phyloP scores from a whole-genome alignment of 352 stramenopile species.

The Blastocystis sp. region DNA sequence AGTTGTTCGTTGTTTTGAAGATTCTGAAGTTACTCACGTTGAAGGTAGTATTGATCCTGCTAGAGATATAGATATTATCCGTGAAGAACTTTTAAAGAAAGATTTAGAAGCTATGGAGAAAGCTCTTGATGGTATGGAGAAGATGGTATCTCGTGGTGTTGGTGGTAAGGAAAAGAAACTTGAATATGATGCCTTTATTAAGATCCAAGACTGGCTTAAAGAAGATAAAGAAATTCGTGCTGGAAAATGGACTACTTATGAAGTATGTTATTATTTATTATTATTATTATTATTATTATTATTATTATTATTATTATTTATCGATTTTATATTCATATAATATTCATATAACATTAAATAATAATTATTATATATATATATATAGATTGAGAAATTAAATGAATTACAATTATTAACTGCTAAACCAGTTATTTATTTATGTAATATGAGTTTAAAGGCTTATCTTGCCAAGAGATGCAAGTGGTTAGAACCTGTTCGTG shows the following conservation, averaged over 20 bases:
- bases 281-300: neutral
- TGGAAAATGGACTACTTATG: conserved; percentile 59
- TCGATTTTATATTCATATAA: no score
- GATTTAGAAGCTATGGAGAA: conserved; percentile 68
- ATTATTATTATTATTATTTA: no score
- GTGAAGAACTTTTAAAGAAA: conserved; percentile 87
- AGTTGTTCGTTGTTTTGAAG: conserved; percentile 89
- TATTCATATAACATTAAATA: no score
- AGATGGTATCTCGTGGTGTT: conserved; percentile 28
- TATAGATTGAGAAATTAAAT: conserved; percentile 71
- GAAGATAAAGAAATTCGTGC: conserved; percentile 67
- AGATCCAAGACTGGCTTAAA: conserved; percentile 58
- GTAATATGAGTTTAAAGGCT: conserved; percentile 94
- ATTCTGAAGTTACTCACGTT: conserved; percentile 89
- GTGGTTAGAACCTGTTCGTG: conserved; percentile 82
- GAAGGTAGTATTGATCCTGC: conserved; percentile 94
- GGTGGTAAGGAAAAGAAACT: conserved; percentile 51
- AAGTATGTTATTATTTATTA: no score
- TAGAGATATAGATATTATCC: conserved; percentile 93
- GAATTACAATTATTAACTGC: conserved; percentile 68
- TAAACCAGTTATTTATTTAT: conserved; percentile 88
- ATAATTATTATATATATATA: no score
- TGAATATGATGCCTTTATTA: conserved; percentile 65
- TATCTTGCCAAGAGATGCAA: conserved; percentile 92
- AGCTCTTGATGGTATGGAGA: conserved; percentile 50